These are phyloP conservation scores for Pontederia crassipes DNA, from an alignment of 176 grass and related monocot species.

Conservation along the genomic window DNA sequence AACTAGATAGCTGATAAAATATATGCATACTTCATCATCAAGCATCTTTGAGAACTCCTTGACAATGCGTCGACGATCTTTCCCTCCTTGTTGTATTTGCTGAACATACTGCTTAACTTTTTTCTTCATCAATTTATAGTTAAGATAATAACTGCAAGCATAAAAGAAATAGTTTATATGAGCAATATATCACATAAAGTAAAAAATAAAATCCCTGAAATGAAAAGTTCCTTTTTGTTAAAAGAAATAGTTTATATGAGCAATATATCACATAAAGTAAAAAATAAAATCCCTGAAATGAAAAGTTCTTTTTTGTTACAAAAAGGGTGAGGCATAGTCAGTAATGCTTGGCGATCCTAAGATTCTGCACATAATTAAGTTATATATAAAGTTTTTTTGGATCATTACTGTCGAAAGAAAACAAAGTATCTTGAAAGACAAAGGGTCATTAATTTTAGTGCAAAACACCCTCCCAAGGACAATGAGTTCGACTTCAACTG, in stretches of 20 bases:
- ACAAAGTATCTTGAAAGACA: no score
- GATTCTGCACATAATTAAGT: no score
- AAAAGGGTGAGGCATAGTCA: no score
- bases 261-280: background rate
- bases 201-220: background rate
- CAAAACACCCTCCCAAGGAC: no score
- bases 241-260: background rate
- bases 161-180: background rate
- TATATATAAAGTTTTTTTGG: no score
- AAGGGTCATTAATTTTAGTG: no score
- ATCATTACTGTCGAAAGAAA: no score
- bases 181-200: background rate
- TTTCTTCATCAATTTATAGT: constrained; percentile 99
- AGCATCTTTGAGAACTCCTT: constrained; percentile 98
- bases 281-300: no score
- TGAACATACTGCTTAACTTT: constrained; percentile 80
- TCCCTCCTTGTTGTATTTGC: constrained; percentile 63
- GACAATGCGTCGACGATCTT: constrained; percentile 65
- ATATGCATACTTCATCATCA: constrained; percentile 78
- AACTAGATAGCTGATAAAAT: constrained; percentile 7
- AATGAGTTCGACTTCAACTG: no score
- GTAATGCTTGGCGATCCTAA: no score
- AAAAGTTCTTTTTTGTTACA: no score
- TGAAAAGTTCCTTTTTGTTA: no score
- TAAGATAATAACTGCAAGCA: constrained; percentile 86